Percentiles rank a stretch among this genome's conserved stretches.
Conservation (phyloP, 805 yeast species). For the Pichia kluyveri region DNA sequence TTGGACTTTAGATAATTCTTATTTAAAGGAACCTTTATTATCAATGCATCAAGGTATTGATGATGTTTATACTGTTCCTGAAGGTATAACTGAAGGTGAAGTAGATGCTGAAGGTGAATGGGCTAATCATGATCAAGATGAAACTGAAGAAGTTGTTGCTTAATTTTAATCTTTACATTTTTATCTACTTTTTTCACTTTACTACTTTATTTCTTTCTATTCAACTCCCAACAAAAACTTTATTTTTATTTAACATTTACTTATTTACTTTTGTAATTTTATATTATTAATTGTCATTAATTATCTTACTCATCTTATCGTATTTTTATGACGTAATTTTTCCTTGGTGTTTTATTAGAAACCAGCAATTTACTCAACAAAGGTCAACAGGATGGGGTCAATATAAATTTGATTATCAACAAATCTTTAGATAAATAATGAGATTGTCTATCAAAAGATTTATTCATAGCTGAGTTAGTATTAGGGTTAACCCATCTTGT, state of each 20-base stretch:
- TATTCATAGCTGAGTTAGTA: no score
- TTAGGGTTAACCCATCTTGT: no score
- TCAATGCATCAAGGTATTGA: conserved; percentile 44
- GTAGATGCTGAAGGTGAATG: conserved; percentile 17
- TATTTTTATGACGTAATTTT: no score
- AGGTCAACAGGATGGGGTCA: no score
- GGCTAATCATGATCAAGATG: conserved; percentile 8
- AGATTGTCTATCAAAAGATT: no score
- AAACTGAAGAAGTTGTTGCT: conserved; percentile 8
- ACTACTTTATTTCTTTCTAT: no score
- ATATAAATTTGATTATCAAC: no score
- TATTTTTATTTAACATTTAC: not conserved
- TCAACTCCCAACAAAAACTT: no score
- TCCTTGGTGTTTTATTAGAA: no score
- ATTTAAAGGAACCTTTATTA: conserved; percentile 73
- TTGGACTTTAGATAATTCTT: conserved; percentile 96
- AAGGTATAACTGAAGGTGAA: conserved; percentile 36
- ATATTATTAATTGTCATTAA: not conserved
- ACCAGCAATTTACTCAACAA: no score
- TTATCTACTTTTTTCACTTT: no score
- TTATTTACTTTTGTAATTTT: not conserved
- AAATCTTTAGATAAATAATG: no score
- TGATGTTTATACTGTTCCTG: conserved; percentile 57
- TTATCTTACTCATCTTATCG: not conserved
- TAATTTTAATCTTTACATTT: not conserved